Evolutionary conservation across 768 basidiomycete genomes (phyloP), one percentile per base, ranked within the genome.

Genomic region (Leccinum obscurum): DNA sequence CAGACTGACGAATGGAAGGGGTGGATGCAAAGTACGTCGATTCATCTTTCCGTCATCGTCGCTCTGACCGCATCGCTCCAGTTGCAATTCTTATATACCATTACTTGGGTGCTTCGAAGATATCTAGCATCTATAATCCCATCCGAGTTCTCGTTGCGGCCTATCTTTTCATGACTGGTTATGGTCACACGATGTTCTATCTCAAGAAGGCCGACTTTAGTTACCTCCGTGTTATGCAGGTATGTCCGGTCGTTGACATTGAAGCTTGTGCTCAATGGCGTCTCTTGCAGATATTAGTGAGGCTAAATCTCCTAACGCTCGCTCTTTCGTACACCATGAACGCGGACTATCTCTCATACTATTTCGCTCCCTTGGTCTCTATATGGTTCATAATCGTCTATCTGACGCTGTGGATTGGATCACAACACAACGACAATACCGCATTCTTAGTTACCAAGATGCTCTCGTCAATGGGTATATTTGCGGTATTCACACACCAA

Each of bases 1-100:
- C 93, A 96, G 73, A 96, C 93, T 1, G 93, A 97, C 65, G 94
- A 97, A 75, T 97, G 94, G 94, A 96, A 96, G 74, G 94, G 94
- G 3, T 97, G 94, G 94, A 97, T 97, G 94, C 94, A 97, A 79
- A 81, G 93, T 93, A 68, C 58, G 89, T 73, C 6, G 20, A 28
- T 54, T 49, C 37, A 48, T 32, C 54, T 13, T 26, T 52, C 6
- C 44, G n/a, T 11, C 35, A 54, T 52, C 28, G 17, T 22, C 30
- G 20, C 6, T 41, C 52, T 57, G 39, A 60, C n/a, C 58, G 51
- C 56, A 52, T 61, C 11, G 14, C 51, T 53, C 13, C 51, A 95
- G 93, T 95, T 66, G 85, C 82, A 17, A 93, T 97, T 64, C 82
- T 97, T n/a, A 85, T 95, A 67, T 96, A 97, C 69, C 94, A 96